These are phyloP conservation scores for Aspergillus ustus DNA, from an alignment of 2,329 filamentous ascomycete genomes.

Conservation along the genomic window DNA sequence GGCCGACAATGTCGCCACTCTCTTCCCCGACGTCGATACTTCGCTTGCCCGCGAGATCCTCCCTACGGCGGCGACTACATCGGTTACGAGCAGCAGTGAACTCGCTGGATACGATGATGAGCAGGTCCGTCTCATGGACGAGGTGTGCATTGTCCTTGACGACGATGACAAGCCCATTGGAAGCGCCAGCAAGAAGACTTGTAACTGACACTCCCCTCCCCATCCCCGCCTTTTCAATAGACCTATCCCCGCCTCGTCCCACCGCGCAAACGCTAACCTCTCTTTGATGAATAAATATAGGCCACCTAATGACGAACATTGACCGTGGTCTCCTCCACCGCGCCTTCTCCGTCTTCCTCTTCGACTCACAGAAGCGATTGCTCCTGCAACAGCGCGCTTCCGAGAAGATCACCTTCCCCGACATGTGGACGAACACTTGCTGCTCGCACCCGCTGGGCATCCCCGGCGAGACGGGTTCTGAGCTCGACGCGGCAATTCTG, in stretches of 20 bases:
- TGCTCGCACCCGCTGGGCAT: constrained; percentile 96
- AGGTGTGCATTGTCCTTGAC: constrained; percentile 96
- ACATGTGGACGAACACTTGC: constrained; percentile 99
- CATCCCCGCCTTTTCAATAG: no score
- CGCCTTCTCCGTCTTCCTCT: constrained; percentile 97
- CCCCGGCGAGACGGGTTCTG: constrained; percentile 85
- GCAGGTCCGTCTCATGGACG: constrained; percentile 97
- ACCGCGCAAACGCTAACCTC: not conserved
- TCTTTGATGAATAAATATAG: constrained; percentile 50
- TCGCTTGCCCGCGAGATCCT: constrained; percentile 58
- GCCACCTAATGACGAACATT: constrained; percentile 99
- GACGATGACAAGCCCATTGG: constrained; percentile 91
- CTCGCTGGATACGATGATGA: constrained; percentile 94
- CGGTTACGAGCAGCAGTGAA: constrained; percentile 59
- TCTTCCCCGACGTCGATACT: constrained; percentile 83
- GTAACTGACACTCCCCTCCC: constrained; percentile 52
- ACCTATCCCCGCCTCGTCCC: not conserved
- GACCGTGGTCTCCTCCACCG: constrained; percentile 93
- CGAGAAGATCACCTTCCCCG: constrained; percentile 98
- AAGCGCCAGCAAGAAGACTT: constrained; percentile 96
- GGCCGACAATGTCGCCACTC: constrained; percentile 79
- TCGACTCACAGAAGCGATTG: constrained; percentile 89
- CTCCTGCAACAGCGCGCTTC: constrained; percentile 92
- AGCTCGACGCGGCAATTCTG: constrained; percentile 76
- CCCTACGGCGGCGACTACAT: constrained; percentile 44